Evolutionary conservation across 1,139 yeast genomes (phyloP), one percentile per base, ranked within the genome.

Genomic region (Yamadazyma pseudoaaseri): DNA sequence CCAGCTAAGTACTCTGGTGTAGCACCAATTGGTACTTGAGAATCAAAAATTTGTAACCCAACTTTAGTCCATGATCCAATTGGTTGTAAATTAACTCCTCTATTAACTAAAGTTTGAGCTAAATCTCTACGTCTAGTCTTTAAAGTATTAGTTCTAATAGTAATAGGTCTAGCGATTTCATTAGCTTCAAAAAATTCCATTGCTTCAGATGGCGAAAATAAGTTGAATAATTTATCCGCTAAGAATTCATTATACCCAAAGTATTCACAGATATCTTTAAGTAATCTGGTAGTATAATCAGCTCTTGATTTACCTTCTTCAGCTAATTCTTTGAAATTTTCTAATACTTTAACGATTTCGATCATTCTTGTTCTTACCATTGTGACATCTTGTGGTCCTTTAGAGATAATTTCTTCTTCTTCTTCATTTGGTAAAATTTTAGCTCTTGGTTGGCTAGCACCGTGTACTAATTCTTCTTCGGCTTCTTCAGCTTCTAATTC

Each of bases 1-100:
- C 99, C 99, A 10, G 97, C 96, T 54, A 94, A 71, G 58, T 94
- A 94, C 64, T 94, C 99, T 28, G 99, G 98, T 6, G 99, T 94
- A 27, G 99, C 98, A 58, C 99, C 99, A 50, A 94, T 86, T 30
- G 99, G 98, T 16, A 94, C 98, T 62, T 90, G 97, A 16, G 97
- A 89, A 54, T 94, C 98, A 58, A 92, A 94, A 34, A 94, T 81
- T 62, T 94, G 98, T 47, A 94, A 71, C 42, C 98, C 98, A 32
- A 92, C 97, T 63, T 92, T 94, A 20, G 97, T 89, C 99, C 99
- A 94, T 25, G 86, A 70, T 29, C 97, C 97, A 52, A 94, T 87
- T 30, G 97, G 97, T 62, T 94, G 97, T 49, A 94, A 72, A 58
- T 92, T 94, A 39, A 92, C 98, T 55, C 99, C 98, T 56, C 97